Evolutionary conservation across 345 rosid species (phyloP).

Genomic region (Sonneratia alba): DNA sequence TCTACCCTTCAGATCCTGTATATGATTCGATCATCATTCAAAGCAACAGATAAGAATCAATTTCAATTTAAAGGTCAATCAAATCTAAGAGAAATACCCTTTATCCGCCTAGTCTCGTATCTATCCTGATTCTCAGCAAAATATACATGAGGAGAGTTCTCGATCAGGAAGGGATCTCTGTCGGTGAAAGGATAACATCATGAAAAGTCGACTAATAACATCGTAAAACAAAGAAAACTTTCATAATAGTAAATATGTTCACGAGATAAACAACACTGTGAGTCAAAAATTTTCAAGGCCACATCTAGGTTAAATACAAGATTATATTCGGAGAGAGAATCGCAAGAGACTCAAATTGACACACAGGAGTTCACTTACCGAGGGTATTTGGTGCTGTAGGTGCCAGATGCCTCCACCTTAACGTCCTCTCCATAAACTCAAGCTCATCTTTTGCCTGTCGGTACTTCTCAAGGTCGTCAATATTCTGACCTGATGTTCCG

Average conservation of each 20-base stretch:
- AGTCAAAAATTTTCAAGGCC: not conserved
- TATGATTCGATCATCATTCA: not conserved
- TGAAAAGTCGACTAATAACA: conserved; percentile 15
- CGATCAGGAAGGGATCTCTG: conserved; percentile 88
- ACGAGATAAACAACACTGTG: not conserved
- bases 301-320: not conserved
- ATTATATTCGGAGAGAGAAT: not conserved
- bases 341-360: not conserved
- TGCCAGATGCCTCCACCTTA: conserved; percentile 94
- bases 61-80: not conserved
- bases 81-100: conserved; percentile 32
- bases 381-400: conserved; percentile 97
- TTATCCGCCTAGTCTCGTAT: conserved; percentile 45
- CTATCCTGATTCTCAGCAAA: conserved; percentile 79
- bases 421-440: conserved; percentile 84
- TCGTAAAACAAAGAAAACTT: not conserved
- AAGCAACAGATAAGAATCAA: not conserved
- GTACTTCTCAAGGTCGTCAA: conserved; percentile 84
- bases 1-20: conserved; percentile 1
- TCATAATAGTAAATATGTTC: not conserved
- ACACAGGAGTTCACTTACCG: conserved; percentile 28
- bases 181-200: conserved; percentile 96
- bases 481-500: conserved; percentile 99
- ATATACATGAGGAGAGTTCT: conserved; percentile 91
- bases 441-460: conserved; percentile 72